These are phyloP conservation scores for Solanum sparsipilum DNA, from an alignment of 257 asterid species.

Conservation along the genomic window DNA sequence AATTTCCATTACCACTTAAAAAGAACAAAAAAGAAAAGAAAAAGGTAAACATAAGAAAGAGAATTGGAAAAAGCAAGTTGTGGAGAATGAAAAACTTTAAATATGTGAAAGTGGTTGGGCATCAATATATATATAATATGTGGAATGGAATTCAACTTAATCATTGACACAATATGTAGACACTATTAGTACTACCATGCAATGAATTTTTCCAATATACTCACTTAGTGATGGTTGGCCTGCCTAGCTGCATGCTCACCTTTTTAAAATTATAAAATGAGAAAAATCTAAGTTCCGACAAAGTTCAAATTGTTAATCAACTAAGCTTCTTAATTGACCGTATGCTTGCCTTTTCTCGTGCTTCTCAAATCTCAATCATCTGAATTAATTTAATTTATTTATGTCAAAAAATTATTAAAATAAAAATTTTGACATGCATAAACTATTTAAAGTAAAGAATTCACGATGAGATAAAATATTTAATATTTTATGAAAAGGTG, in stretches of 20 bases:
- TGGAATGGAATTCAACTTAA: background rate
- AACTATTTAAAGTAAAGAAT: too few species aligned
- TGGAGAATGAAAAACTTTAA: background rate
- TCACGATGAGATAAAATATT: background rate
- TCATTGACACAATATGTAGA: conserved; percentile 1
- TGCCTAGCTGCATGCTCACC: background rate
- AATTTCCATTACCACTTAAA: background rate
- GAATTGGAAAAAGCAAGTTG: background rate
- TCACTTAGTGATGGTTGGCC: background rate
- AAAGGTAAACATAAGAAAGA: background rate
- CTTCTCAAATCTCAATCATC: background rate
- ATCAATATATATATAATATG: background rate
- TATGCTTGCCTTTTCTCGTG: background rate
- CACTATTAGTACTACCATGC: background rate
- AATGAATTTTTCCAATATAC: background rate
- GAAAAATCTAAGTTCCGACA: too few species aligned
- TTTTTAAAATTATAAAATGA: background rate
- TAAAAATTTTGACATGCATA: background rate
- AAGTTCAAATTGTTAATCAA: background rate
- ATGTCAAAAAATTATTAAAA: background rate
- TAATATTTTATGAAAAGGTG: background rate
- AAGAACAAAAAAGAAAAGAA: background rate
- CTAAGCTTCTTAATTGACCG: too few species aligned
- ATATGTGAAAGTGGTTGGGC: background rate
- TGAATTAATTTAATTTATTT: background rate